Percentiles rank a stretch among this genome's conserved stretches.
Conservation (phyloP, 2,329 filamentous ascomycete species). For the Colletotrichum lini region DNA sequence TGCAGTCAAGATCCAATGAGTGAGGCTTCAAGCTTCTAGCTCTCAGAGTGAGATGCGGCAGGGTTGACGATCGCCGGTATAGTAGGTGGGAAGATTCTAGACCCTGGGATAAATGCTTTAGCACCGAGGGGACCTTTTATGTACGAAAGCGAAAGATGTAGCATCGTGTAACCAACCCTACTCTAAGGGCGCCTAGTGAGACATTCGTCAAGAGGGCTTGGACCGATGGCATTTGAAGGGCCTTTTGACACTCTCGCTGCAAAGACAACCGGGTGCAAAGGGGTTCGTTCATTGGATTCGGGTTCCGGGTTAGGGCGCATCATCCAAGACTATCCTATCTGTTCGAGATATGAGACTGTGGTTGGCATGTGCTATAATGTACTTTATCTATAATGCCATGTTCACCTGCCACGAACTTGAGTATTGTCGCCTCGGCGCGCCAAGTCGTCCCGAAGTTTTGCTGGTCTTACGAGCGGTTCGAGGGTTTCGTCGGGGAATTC, state of each 20-base stretch:
- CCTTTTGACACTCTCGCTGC: not conserved
- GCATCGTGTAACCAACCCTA: not conserved
- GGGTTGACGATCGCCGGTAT: too few species aligned
- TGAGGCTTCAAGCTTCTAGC: not conserved
- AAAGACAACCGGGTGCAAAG: not conserved
- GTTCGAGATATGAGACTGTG: slow-evolving; percentile 9
- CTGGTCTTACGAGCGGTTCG: slow-evolving; percentile 2
- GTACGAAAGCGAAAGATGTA: slow-evolving; percentile 3
- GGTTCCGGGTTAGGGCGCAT: slow-evolving; percentile 22
- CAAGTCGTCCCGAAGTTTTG: slow-evolving; percentile 13
- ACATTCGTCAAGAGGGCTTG: not conserved
- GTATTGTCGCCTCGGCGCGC: not conserved
- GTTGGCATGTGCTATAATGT: slow-evolving; percentile 29
- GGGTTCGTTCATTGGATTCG: not conserved
- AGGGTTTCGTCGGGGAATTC: slow-evolving; percentile 11
- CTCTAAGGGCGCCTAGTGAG: not conserved
- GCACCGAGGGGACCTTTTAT: not conserved
- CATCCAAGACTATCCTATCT: slow-evolving; percentile 13
- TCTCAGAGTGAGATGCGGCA: not conserved
- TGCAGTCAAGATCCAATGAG: not conserved
- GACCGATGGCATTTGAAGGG: not conserved
- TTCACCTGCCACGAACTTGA: slow-evolving; percentile 10
- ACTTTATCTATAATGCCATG: not conserved
- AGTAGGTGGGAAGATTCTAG: not conserved
- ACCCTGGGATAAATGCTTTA: not conserved